Percentiles rank a stretch among this genome's conserved stretches.
Conservation (phyloP, 2,329 filamentous ascomycete species). For the Ophiocordyceps australis region DNA sequence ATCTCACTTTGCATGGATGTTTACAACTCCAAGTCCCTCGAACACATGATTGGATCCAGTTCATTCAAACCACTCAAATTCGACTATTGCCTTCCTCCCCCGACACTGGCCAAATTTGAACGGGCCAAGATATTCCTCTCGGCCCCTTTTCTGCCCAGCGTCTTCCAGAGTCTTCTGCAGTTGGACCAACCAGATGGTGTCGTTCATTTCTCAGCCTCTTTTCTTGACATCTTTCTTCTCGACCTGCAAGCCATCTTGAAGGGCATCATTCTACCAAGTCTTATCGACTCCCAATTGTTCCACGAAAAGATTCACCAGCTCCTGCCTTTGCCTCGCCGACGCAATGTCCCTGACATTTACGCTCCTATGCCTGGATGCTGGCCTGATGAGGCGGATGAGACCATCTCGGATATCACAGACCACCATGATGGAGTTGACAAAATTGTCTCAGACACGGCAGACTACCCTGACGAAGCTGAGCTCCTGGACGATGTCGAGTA, state of each 20-base stretch:
- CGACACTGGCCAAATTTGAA: too few relatives aligned
- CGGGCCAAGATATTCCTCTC: conserved; percentile 9
- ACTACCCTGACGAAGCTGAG: conserved; percentile 5
- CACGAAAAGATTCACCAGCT: conserved; percentile 6
- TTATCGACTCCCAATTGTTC: conserved; percentile 8
- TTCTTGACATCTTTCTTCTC: conserved; percentile 9
- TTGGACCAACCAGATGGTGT: conserved; percentile 1
- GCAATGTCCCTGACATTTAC: conserved; percentile 4
- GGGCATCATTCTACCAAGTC: conserved; percentile 11
- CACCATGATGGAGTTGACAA: too few relatives aligned
- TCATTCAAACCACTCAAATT: too few relatives aligned
- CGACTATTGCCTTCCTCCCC: too few relatives aligned
- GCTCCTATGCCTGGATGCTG: conserved; percentile 9
- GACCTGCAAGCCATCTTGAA: conserved; percentile 11
- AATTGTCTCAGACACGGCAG: too few relatives aligned
- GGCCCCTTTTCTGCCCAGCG: conserved; percentile 7
- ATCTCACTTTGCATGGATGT: too few relatives aligned
- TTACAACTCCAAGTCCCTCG: too few relatives aligned
- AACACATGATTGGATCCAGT: too few relatives aligned
- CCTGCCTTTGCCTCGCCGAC: conserved; percentile 6
- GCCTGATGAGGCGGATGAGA: too few relatives aligned
- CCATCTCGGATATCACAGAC: too few relatives aligned
- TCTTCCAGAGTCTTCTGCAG: conserved; percentile 9
- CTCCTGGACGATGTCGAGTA: too few relatives aligned
- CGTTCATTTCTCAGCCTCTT: conserved; percentile 6